phyloP scores from a whole-genome alignment of 1,284 basidiomycete species.

The Sparassis latifolia region DNA sequence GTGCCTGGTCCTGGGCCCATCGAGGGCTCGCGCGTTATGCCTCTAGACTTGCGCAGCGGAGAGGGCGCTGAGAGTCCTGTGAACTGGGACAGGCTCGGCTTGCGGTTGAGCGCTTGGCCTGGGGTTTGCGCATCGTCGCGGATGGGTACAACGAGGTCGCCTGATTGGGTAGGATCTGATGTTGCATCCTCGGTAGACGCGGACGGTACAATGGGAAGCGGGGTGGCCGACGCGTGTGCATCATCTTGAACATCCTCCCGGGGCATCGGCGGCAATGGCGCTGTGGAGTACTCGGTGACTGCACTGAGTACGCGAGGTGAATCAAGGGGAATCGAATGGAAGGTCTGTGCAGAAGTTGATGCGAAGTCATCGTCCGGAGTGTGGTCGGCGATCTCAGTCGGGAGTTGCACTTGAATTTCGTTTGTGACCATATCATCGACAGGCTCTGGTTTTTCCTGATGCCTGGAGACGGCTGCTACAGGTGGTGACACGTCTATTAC shows the following conservation, averaged over 20 bases:
- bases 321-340: constrained; percentile 33
- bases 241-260: constrained; percentile 5
- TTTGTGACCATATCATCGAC: not conserved
- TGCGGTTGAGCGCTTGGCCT: constrained; percentile 23
- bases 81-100: constrained; percentile 34
- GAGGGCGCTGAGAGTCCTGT: constrained; percentile 59
- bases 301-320: constrained; percentile 18
- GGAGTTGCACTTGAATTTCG: not conserved
- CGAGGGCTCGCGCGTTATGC: constrained; percentile 40
- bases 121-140: constrained; percentile 17
- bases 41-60: constrained; percentile 62
- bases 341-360: constrained; percentile 22
- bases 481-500: not conserved
- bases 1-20: constrained; percentile 27
- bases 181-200: no score
- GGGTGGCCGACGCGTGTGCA: not conserved
- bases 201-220: not conserved
- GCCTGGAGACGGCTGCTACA: no score
- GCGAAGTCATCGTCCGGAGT: constrained; percentile 6
- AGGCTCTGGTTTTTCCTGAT: not conserved
- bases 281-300: constrained; percentile 7
- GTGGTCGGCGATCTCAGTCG: constrained; percentile 7
- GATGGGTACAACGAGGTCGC: constrained; percentile 23
- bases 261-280: constrained; percentile 11
- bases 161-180: constrained; percentile 1